A percentile compares a stretch with the other conserved stretches of the same genome.
Conservation (phyloP, 2,329 filamentous ascomycete genomes). For the Ophidiomyces ophidiicola region DNA sequence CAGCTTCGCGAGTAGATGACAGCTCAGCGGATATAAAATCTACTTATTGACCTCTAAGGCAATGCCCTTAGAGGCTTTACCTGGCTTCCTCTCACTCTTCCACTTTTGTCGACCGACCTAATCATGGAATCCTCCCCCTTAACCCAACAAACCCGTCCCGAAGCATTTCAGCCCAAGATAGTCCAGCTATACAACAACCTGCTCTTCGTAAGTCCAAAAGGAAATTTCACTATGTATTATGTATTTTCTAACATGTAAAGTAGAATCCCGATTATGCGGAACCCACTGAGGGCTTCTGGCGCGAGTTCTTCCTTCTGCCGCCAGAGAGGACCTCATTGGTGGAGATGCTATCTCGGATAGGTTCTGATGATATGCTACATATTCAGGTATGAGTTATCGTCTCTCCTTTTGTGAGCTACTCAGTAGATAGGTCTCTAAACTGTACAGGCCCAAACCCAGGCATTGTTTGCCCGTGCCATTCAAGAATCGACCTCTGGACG, state of each 20-base stretch:
- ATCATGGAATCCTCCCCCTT: slow-evolving; percentile 81
- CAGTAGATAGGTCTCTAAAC: neutral
- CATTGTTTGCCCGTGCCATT: slow-evolving; percentile 66
- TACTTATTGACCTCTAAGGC: neutral
- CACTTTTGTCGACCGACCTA: neutral
- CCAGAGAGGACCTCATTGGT: slow-evolving; percentile 62
- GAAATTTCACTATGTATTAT: neutral
- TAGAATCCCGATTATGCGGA: slow-evolving; percentile 31
- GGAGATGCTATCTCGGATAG: slow-evolving; percentile 55
- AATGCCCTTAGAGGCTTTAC: neutral
- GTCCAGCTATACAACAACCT: slow-evolving; percentile 76
- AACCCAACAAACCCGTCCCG: slow-evolving; percentile 79
- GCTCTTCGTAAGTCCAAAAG: slow-evolving; percentile 49
- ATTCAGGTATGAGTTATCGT: slow-evolving; percentile 45
- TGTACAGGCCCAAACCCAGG: slow-evolving; percentile 54
- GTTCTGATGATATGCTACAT: slow-evolving; percentile 62
- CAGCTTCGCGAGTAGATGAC: neutral
- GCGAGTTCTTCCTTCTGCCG: slow-evolving; percentile 81
- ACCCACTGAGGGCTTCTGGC: slow-evolving; percentile 84
- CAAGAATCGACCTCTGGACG: slow-evolving; percentile 50
- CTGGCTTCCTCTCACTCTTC: neutral
- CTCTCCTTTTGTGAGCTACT: neutral
- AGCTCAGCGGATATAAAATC: neutral
- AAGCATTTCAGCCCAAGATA: slow-evolving; percentile 88
- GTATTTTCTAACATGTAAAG: neutral